Percentiles rank a stretch among this genome's conserved stretches.
phyloP scores from a whole-genome alignment of 495 filamentous ascomycete species.

The Poronia punctata region DNA sequence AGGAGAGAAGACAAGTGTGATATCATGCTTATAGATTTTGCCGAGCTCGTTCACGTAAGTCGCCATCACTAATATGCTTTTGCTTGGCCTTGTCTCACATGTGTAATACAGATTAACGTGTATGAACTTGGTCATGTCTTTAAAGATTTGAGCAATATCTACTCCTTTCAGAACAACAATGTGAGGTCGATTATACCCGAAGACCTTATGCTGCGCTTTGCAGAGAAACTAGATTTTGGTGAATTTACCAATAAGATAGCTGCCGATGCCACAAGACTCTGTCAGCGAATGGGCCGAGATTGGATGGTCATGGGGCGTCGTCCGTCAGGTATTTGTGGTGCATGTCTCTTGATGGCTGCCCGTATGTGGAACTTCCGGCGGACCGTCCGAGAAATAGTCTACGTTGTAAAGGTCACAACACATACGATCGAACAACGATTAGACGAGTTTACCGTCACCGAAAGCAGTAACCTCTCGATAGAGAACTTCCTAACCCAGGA shows the following conservation, averaged over 20 bases:
- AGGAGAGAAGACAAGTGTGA: constrained; percentile 53
- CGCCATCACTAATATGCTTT: constrained; percentile 11
- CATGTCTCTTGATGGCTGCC: constrained; percentile 86
- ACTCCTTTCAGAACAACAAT: constrained; percentile 48
- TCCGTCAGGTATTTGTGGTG: constrained; percentile 90
- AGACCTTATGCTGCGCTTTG: constrained; percentile 82
- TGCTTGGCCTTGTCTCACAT: constrained; percentile 14
- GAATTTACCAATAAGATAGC: constrained; percentile 69
- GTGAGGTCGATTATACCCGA: constrained; percentile 63
- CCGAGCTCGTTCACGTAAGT: constrained; percentile 59
- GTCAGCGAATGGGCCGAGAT: constrained; percentile 87
- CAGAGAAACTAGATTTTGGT: constrained; percentile 82
- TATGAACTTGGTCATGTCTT: constrained; percentile 82
- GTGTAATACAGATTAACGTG: constrained; percentile 61
- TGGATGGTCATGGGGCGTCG: constrained; percentile 93
- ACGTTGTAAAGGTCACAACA: constrained; percentile 90
- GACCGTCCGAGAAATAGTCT: constrained; percentile 86
- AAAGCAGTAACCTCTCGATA: constrained; percentile 71
- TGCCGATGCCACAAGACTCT: constrained; percentile 73
- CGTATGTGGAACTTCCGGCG: constrained; percentile 96
- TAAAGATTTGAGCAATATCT: constrained; percentile 63
- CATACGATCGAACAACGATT: constrained; percentile 82
- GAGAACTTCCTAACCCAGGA: constrained; percentile 72
- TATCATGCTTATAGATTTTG: constrained; percentile 90
- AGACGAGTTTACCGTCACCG: constrained; percentile 79